Evolutionary conservation across 768 basidiomycete species (phyloP).

Genomic region (Tulasnella sp.): DNA sequence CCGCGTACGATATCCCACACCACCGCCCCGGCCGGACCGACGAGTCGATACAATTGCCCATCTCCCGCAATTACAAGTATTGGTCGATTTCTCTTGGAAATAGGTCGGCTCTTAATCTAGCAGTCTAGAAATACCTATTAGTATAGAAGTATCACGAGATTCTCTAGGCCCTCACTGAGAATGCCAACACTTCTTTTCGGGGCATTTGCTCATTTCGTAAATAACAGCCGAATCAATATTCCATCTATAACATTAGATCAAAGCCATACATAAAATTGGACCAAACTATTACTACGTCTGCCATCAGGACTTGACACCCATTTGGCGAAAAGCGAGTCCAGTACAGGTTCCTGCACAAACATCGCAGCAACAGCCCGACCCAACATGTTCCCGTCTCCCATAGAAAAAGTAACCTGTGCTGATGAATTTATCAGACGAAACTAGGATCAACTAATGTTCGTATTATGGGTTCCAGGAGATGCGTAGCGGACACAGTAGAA

Average conservation of each 20-base stretch:
- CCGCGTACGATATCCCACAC: no score
- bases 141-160: not conserved
- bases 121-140: not conserved
- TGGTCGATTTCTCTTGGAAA: no score
- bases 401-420: not conserved
- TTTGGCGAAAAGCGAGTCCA: not conserved
- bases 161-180: not conserved
- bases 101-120: not conserved
- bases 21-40: no score
- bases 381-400: no score
- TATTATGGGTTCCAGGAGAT: not conserved
- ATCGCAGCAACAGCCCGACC: not conserved
- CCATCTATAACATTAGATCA: not conserved
- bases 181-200: not conserved
- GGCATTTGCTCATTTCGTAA: not conserved
- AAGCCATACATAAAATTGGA: not conserved
- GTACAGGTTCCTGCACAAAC: not conserved
- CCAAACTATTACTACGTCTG: no score
- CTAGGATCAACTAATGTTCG: not conserved
- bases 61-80: no score
- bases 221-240: not conserved
- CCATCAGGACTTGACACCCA: not conserved
- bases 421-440: not conserved
- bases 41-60: no score
- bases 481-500: not conserved